These are phyloP conservation scores for Rauvolfia tetraphylla DNA, from an alignment of 257 asterid genomes.

Conservation along the genomic window DNA sequence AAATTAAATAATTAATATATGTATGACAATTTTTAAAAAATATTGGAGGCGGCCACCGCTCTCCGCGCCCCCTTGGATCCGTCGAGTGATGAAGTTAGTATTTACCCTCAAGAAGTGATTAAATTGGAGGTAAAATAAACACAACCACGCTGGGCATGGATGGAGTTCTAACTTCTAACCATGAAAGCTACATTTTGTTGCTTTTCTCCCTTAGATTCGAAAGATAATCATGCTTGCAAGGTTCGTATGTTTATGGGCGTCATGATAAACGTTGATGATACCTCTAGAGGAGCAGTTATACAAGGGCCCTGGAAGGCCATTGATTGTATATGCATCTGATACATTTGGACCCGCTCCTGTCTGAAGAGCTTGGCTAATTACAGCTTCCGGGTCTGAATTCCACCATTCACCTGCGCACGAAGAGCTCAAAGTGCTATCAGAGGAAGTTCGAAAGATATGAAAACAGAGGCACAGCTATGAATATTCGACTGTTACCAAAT, in stretches of 20 bases:
- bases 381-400: conserved; percentile 63
- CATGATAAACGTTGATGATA: conserved; percentile 20
- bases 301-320: conserved; percentile 67
- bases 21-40: too few relatives aligned
- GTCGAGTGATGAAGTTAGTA: neutral
- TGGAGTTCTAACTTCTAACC: neutral
- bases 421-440: neutral
- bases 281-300: conserved; percentile 68
- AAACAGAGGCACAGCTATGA: neutral
- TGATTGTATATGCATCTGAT: conserved; percentile 71
- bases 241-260: conserved; percentile 1
- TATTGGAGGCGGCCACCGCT: too few relatives aligned
- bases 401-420: conserved; percentile 62
- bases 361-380: conserved; percentile 59
- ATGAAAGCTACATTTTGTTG: neutral
- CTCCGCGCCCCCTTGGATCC: too few relatives aligned
- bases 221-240: neutral
- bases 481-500: conserved; percentile 33
- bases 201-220: neutral
- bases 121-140: neutral
- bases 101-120: neutral
- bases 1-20: too few relatives aligned
- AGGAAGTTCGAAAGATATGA: neutral
- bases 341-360: conserved; percentile 64
- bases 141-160: neutral